Conservation (phyloP, 768 basidiomycete species). For the Kwoniella heveanensis region DNA sequence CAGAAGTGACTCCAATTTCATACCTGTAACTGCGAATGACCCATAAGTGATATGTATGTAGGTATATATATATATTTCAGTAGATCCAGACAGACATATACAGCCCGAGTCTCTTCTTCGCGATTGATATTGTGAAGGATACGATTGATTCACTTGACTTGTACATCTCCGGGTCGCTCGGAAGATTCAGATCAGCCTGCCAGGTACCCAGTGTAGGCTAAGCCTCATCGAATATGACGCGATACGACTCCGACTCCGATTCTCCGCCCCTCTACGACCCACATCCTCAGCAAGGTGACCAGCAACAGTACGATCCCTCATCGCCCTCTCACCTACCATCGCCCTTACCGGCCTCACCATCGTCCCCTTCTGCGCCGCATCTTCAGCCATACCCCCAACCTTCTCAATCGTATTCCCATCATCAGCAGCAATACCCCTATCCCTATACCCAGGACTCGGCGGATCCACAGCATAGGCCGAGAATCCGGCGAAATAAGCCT, state of each 20-base stretch:
- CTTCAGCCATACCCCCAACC: not conserved
- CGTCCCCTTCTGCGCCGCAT: not conserved
- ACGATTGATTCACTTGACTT: no score
- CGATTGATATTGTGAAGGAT: no score
- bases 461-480: slow-evolving; percentile 6
- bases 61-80: no score
- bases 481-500: slow-evolving; percentile 18
- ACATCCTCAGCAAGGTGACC: not conserved
- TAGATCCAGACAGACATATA: no score
- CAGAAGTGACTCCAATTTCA: no score
- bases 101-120: no score
- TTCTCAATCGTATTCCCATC: no score
- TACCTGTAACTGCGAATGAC: no score
- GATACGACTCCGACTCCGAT: not conserved
- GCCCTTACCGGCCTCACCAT: not conserved
- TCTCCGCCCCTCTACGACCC: not conserved
- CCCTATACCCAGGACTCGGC: no score
- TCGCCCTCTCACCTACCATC: not conserved
- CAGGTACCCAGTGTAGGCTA: not conserved
- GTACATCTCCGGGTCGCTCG: no score
- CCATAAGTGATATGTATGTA: no score
- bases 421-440: no score
- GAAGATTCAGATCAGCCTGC: not conserved
- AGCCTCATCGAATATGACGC: not conserved
- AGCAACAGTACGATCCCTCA: not conserved